Evolutionary conservation across 2,329 filamentous ascomycete genomes (phyloP), one percentile per base, ranked within the genome.

Genomic region (Clonostachys sp.): DNA sequence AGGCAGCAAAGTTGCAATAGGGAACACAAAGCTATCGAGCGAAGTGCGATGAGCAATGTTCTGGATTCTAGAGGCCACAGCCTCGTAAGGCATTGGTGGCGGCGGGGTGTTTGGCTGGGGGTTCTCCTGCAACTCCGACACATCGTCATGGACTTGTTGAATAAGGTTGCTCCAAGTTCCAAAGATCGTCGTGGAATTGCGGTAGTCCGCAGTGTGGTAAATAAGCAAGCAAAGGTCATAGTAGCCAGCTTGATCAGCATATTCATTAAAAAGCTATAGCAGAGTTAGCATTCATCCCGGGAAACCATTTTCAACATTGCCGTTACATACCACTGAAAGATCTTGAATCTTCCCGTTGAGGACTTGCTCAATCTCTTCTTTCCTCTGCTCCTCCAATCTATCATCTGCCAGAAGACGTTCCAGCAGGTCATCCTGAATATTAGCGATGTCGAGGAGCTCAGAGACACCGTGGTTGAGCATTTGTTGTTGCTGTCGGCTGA

Each of bases 181-280:
- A 47, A 80, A 78, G 57, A 99, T 94, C 52, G 94, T 88, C 40
- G 88, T 84, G 2, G 89, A 78, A 59, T 92, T 95, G 57, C 92
- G 87, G 72, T 95, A 89, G 65, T 97, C 91, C 42, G 92, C 92
- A 2, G 87, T 82, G 64, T 95, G 87, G 72, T 91, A 97, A 59
- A 99, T 96, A 50, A 92, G 77, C 9, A 99, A 80, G 62, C 89
- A 96, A 45, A 99, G 80, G 62, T 97, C 94, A 68, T 91, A 92
- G 74, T 99, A 99, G 44, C 84, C 86, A 3, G 90, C 94, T 59
- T 89, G 86, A 61, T 96, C 91, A 47, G 91, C 90, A 59, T 91
- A 99, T 53, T 83, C 74, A 62, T 97, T 95, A 71, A 90, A 99
- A n/a, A 99, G 82, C 84, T 95, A 59, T 4, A 30, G 20, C 24